Evolutionary conservation across 2,329 filamentous ascomycete genomes (phyloP).

Genomic region (Colletotrichum agaves): DNA sequence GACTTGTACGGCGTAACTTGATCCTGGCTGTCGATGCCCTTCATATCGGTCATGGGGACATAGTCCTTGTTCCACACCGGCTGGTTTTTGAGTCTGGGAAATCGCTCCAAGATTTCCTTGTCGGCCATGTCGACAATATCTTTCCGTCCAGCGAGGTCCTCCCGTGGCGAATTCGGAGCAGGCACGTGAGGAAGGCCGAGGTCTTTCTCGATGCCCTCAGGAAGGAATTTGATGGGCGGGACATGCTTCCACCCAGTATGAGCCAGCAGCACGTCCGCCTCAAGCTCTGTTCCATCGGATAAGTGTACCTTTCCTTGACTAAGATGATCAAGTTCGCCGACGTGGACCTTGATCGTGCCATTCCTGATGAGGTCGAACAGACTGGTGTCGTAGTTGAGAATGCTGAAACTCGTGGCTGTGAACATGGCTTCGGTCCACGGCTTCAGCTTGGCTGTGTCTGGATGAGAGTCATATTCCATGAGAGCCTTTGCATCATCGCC

Average conservation of each 20-base stretch:
- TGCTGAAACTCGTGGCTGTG: slow-evolving; percentile 64
- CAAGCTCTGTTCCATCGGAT: slow-evolving; percentile 56
- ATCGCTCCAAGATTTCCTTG: slow-evolving; percentile 61
- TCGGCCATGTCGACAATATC: slow-evolving; percentile 58
- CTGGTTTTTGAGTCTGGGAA: slow-evolving; percentile 63
- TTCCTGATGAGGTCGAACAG: slow-evolving; percentile 66
- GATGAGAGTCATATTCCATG: slow-evolving; percentile 65
- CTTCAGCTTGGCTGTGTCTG: slow-evolving; percentile 64
- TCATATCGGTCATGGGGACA: slow-evolving; percentile 53
- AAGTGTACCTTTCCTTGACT: slow-evolving; percentile 60
- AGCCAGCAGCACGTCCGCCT: slow-evolving; percentile 63
- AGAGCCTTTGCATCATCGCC: slow-evolving; percentile 63
- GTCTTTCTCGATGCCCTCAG: slow-evolving; percentile 56
- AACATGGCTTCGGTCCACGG: slow-evolving; percentile 64
- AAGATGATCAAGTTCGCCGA: slow-evolving; percentile 62
- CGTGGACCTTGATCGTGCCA: slow-evolving; percentile 63
- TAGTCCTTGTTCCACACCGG: slow-evolving; percentile 60
- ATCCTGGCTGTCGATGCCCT: slow-evolving; percentile 49
- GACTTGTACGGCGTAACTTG: slow-evolving; percentile 42
- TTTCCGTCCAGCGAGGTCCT: slow-evolving; percentile 48
- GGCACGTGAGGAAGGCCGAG: slow-evolving; percentile 59
- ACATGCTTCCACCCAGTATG: slow-evolving; percentile 69
- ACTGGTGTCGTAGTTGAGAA: slow-evolving; percentile 68
- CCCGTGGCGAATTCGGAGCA: slow-evolving; percentile 20
- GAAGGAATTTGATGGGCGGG: slow-evolving; percentile 63